Conservation (phyloP, 371 early-diverging fungal species). For the Mortierella sp. region DNA sequence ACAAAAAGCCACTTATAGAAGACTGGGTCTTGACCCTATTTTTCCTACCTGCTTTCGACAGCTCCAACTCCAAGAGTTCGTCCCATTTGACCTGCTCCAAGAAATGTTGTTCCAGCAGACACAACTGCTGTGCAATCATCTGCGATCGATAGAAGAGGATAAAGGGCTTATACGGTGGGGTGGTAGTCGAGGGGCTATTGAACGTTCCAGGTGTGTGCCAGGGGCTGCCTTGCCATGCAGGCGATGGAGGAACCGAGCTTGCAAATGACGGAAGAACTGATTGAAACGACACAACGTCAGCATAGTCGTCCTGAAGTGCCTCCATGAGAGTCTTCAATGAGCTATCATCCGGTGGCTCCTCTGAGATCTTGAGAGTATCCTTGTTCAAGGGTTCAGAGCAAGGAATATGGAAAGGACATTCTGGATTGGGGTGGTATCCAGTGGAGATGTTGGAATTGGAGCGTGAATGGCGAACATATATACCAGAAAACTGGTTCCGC, state of each 20-base stretch:
- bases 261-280: background rate
- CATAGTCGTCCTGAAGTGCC: constrained; percentile 13
- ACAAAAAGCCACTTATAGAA: constrained; percentile 32
- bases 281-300: background rate
- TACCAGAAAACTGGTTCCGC: constrained; percentile 26
- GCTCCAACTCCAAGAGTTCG: constrained; percentile 65
- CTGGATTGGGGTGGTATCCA: constrained; percentile 47
- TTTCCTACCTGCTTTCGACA: constrained; percentile 51
- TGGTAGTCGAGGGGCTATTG: background rate
- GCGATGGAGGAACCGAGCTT: constrained; percentile 15
- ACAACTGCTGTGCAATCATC: constrained; percentile 68
- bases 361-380: background rate
- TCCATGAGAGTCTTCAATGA: constrained; percentile 11
- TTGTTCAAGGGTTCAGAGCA: constrained; percentile 8
- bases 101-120: constrained; percentile 65
- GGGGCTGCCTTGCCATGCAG: constrained; percentile 19
- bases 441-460: constrained; percentile 41
- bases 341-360: constrained; percentile 4
- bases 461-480: constrained; percentile 33
- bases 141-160: constrained; percentile 69
- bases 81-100: constrained; percentile 67
- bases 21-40: constrained; percentile 16
- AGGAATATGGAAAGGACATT: constrained; percentile 35
- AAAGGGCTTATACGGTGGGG: constrained; percentile 56
- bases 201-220: constrained; percentile 4